Conservation (phyloP, 2,329 filamentous ascomycete species). For the Pseudonectria foliicola region DNA sequence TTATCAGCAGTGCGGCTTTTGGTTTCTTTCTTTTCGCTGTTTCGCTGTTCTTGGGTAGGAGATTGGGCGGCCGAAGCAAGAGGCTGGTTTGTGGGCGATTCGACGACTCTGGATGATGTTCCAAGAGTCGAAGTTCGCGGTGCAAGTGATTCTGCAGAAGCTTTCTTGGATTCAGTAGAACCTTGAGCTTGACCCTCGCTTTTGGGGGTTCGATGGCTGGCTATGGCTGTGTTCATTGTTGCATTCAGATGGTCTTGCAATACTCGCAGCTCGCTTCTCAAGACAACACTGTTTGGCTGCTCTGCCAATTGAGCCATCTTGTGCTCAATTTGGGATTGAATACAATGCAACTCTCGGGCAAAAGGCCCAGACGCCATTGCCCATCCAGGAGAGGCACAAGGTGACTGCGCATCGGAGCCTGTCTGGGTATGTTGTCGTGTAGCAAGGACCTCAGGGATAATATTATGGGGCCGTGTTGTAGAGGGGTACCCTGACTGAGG, state of each 20-base stretch:
- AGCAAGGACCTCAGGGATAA: background rate
- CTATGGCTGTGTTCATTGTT: constrained; percentile 21
- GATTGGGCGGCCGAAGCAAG: background rate
- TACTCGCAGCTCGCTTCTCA: constrained; percentile 18
- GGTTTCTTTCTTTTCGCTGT: constrained; percentile 12
- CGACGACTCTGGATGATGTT: background rate
- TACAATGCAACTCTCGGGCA: constrained; percentile 15
- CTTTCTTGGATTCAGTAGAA: background rate
- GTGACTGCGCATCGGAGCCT: background rate
- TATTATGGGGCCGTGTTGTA: too few species aligned
- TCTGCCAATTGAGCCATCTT: constrained; percentile 18
- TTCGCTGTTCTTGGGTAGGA: background rate
- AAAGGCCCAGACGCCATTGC: constrained; percentile 6
- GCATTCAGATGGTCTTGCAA: constrained; percentile 25
- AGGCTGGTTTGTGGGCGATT: background rate
- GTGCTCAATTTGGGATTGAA: constrained; percentile 22
- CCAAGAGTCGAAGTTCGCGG: background rate
- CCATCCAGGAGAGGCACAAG: background rate
- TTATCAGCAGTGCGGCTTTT: constrained; percentile 13
- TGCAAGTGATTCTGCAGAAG: background rate
- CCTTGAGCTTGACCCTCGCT: background rate
- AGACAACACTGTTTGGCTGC: constrained; percentile 12
- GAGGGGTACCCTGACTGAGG: too few species aligned
- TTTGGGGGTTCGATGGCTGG: constrained; percentile 2
- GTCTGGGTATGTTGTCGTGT: background rate